A percentile compares a stretch with the other conserved stretches of the same genome.
Conservation (phyloP, 108 stramenopile genomes). For the Phaeodactylum tricornutum region DNA sequence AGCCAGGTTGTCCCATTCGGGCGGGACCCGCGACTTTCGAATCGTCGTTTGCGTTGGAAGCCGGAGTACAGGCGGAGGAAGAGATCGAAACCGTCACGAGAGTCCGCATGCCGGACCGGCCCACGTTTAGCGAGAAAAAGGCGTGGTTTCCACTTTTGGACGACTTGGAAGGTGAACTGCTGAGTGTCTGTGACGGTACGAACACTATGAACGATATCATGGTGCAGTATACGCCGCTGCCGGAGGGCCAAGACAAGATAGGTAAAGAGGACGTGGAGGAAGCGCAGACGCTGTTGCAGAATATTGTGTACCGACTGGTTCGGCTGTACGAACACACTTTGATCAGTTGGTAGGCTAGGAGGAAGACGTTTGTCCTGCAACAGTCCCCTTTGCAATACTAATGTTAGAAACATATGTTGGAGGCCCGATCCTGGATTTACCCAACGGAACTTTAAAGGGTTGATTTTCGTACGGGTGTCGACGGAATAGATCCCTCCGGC, state of each 20-base stretch:
- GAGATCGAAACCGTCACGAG: slow-evolving; percentile 30
- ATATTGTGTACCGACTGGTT: slow-evolving; percentile 55
- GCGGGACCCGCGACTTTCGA: slow-evolving; percentile 49
- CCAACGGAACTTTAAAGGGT: too few relatives aligned
- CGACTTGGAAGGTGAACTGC: slow-evolving; percentile 74
- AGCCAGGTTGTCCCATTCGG: slow-evolving; percentile 51
- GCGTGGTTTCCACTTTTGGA: slow-evolving; percentile 70
- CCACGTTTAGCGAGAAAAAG: slow-evolving; percentile 59
- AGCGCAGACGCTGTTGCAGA: slow-evolving; percentile 49
- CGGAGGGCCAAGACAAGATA: slow-evolving; percentile 8
- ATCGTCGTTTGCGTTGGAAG: slow-evolving; percentile 34
- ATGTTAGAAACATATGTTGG: too few relatives aligned
- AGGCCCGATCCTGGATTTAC: too few relatives aligned
- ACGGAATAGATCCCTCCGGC: too few relatives aligned
- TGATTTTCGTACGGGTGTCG: too few relatives aligned
- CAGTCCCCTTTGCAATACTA: too few relatives aligned
- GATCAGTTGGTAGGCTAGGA: slow-evolving; percentile 83
- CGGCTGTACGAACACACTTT: slow-evolving; percentile 71
- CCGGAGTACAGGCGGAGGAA: slow-evolving; percentile 22
- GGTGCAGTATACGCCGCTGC: slow-evolving; percentile 46
- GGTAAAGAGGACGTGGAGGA: slow-evolving; percentile 24
- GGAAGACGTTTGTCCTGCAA: too few relatives aligned
- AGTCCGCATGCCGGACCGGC: slow-evolving; percentile 71
- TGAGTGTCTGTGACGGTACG: slow-evolving; percentile 70
- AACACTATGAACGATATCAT: slow-evolving; percentile 61